Evolutionary conservation across 805 yeast species (phyloP).

Genomic region (Saccharomyces paradoxus): DNA sequence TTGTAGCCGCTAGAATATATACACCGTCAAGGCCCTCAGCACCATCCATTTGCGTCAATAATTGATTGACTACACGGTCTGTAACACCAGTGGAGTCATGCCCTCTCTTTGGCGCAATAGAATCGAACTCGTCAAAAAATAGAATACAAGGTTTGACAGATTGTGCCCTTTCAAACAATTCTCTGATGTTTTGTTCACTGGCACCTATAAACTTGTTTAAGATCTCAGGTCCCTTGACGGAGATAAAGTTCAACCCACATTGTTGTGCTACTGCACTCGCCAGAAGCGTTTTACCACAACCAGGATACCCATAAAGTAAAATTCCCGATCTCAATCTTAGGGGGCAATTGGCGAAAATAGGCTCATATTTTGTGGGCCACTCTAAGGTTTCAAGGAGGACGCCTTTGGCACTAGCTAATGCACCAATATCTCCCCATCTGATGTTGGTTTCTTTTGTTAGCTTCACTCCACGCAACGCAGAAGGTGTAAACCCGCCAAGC

Average conservation of each 20-base stretch:
- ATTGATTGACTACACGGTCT: constrained; percentile 92
- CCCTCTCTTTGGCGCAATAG: constrained; percentile 96
- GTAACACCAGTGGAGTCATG: constrained; percentile 97
- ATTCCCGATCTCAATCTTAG: constrained; percentile 83
- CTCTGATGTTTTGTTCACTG: constrained; percentile 89
- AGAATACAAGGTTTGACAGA: constrained; percentile 90
- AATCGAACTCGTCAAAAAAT: constrained; percentile 92
- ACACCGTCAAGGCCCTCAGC: constrained; percentile 97
- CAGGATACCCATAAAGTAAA: constrained; percentile 89
- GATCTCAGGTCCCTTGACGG: constrained; percentile 93
- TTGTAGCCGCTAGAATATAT: constrained; percentile 91
- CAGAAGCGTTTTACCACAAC: constrained; percentile 89
- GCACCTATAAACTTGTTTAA: constrained; percentile 95
- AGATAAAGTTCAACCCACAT: constrained; percentile 87
- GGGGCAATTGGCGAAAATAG: constrained; percentile 86
- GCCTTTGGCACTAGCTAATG: constrained; percentile 65
- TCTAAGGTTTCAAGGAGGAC: constrained; percentile 80
- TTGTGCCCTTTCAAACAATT: constrained; percentile 86
- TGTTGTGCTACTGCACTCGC: constrained; percentile 93
- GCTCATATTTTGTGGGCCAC: constrained; percentile 96
- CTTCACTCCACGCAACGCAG: constrained; percentile 79
- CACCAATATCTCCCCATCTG: constrained; percentile 87
- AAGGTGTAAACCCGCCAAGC: constrained; percentile 63
- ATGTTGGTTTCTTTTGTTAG: constrained; percentile 54
- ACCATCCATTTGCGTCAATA: constrained; percentile 98